Base-by-base conservation (phyloP, 768 basidiomycete species). In the Stropharia rugosoannulata region DNA sequence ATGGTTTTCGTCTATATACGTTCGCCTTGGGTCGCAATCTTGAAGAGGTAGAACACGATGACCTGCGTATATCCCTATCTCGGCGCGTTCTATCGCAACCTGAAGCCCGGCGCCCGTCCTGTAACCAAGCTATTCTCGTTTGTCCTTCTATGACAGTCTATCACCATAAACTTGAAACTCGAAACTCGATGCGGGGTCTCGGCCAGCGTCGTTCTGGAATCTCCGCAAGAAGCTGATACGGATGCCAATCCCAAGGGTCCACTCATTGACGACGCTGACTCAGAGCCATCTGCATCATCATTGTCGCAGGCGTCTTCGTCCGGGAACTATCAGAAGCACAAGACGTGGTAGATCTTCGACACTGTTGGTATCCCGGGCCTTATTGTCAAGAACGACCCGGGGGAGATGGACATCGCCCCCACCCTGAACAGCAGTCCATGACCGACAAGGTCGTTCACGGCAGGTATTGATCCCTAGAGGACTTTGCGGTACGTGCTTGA, bases 21-120 rank as follows among this genome's bases (percentile, higher is more conserved):
- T 83, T 75, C 63, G 78, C 85, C n/a, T 99, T 99, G 64, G 93
- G 93, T 22, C 97, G 95, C 76, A 89, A 98, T 76, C 79, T 99
- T 57, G 85, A 92, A 56, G 97, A 99, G 70, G 87, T 93, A 11
- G 93, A 94, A 37, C 83, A 80, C 1, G 67, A 75, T 11, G 92
- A 97, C 74, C 77, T 99, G 56, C 80, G 67, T 80, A 51, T 99
- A 98, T 68, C 80, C 80, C 0, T 89, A 85, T 68, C 79, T 99
- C n/a, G 95, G 95, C 36, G 93, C 89, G 18, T 98, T 99, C 75
- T 95, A 97, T 70, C 80, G 97, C 32, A 83, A 82, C 59, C 79
- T 99, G 56, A 93, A 90, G 68, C 78, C 80, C 18, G 97, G 93
- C 39, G 84, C 70, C 35, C 80, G 97, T 18, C 93, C 94, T 3